Base-by-base conservation (phyloP, 2,329 filamentous ascomycete species). In the Helminthosporium solani region DNA sequence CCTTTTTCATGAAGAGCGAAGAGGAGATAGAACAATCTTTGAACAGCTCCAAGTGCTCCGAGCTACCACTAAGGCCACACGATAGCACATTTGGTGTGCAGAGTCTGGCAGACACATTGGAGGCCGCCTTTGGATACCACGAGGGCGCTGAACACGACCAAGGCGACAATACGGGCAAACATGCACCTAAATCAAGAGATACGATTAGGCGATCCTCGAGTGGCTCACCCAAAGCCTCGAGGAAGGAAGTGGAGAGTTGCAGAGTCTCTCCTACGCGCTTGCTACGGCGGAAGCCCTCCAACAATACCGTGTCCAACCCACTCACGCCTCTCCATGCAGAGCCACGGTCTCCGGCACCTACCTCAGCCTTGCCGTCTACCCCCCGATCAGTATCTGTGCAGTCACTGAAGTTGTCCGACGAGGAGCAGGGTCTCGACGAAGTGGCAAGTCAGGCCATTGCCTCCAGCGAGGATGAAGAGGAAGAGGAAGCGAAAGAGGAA, bases 1-100 rank as follows among this genome's bases (percentile, higher is more conserved):
- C 78, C 41, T 84, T 84, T 73, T 83, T 84, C 64, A 70, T 85
- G 50, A 73, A 77, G 50, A 80, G 76, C 53, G 78, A 77, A 57
- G 70, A 73, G 47, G 75, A 78, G 42, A 65, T 78, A 56, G 73
- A 79, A 49, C 63, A 65, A 20, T 67, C 66, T 20, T 53, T 66
- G n/a, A 47, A 57, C 9, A 63, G 61, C 3, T 60, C 60, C 12
- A 54, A 58, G 19, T 49, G 37, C 23, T 48, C 54, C 15, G 44
- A 56, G 11, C 27, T 49, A 14, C 19, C 45, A 33, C 49, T 31
- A 31, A 61, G 47, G 23, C 52, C 50, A 34, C 52, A 52, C 34
- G 75, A 79, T 28, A 78, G 73, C 57, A 75, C 73, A 34, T 83
- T 77, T 59, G 80, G 80, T 2, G 78, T 83, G 2, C 75, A 81